These are phyloP conservation scores for Mycena latifolia DNA, from an alignment of 768 basidiomycete genomes.

Conservation along the genomic window DNA sequence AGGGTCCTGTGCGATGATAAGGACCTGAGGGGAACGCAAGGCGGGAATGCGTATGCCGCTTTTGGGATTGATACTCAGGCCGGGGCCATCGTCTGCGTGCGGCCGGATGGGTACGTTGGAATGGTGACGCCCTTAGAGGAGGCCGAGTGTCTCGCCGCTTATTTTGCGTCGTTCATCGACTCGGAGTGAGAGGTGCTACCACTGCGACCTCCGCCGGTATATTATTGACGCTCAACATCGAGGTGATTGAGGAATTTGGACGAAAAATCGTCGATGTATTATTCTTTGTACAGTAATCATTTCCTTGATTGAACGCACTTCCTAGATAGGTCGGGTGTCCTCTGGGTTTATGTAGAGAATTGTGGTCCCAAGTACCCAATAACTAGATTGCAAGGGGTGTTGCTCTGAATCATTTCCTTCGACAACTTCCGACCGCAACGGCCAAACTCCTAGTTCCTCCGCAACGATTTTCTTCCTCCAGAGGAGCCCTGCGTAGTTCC, in stretches of 20 bases:
- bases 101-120: slow-evolving; percentile 78
- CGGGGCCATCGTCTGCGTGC: slow-evolving; percentile 67
- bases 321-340: too few species aligned
- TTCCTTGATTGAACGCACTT: too few species aligned
- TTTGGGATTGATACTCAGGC: slow-evolving; percentile 60
- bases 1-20: slow-evolving; percentile 74
- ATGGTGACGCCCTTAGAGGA: slow-evolving; percentile 63
- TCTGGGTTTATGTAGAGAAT: too few species aligned
- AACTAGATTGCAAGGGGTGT: too few species aligned
- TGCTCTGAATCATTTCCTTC: too few species aligned
- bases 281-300: too few species aligned
- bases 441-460: not conserved
- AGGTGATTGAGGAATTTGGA: too few species aligned
- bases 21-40: slow-evolving; percentile 55
- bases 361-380: too few species aligned
- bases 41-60: slow-evolving; percentile 67
- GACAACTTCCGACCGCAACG: not conserved
- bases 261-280: too few species aligned
- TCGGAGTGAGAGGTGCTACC: not conserved
- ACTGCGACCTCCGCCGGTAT: too few species aligned
- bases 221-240: too few species aligned
- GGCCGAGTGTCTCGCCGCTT: slow-evolving; percentile 53
- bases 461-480: slow-evolving; percentile 26
- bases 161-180: slow-evolving; percentile 62
- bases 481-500: slow-evolving; percentile 18